Evolutionary conservation across 2,329 filamentous ascomycete genomes (phyloP), one percentile per base, ranked within the genome.

Genomic region (Alternaria brassicae): DNA sequence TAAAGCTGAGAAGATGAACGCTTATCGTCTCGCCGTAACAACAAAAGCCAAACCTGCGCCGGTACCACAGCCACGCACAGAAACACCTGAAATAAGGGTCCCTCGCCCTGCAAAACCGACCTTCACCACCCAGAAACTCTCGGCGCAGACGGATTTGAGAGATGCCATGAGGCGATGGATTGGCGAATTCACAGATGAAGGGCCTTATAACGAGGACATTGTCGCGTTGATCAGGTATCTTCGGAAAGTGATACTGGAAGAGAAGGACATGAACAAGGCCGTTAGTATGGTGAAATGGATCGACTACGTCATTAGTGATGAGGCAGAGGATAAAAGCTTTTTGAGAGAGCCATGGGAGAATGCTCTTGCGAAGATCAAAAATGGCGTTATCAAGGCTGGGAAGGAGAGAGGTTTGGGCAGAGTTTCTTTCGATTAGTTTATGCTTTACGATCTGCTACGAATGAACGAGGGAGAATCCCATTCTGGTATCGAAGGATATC

Each of bases 181-280:
- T 64, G 74, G 80, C 3, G 88, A 89, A 60, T 96, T 94, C 61
- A 81, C 77, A 34, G 82, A 82, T 5, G 89, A 93, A 3, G 92
- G 91, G 0, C 95, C 95, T 1, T 93, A 95, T 76, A 79, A 79
- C 0, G 88, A 91, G 57, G 95, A 99, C 77, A 89, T 94, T 0
- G 84, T 84, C 39, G 88, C 93, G 36, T 82, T 98, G 60, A 86
- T 84, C 53, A 85, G 82, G 69, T 98, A 96, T 76, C 77, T 98
- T 28, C 81, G 75, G 5, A 85, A 84, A 25, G 91, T 98, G 0
- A 84, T 97, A 0, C 61, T 80, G 1, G 89, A 94, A 57, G 95
- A 98, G 77, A 82, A 85, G 58, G 89, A 97, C 73, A 83, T 95
- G 78, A 84, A 85, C 5, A 97, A 96, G 77, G 91, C 86, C 1